Evolutionary conservation across 2,329 filamentous ascomycete genomes (phyloP).

Genomic region (Xylariaceae sp.): DNA sequence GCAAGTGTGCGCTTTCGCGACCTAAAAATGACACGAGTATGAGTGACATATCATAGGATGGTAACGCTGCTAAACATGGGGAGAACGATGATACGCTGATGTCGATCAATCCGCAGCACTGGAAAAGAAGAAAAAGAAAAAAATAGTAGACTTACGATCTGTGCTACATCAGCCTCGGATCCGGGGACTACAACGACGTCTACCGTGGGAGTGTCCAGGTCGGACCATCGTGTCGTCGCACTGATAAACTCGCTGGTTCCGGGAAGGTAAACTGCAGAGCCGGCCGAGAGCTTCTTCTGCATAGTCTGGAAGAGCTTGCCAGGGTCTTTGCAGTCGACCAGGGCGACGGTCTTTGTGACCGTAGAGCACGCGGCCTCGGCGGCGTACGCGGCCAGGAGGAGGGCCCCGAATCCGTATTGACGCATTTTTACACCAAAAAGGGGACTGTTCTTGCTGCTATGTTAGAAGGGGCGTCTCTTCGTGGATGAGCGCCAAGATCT

Average conservation of each 20-base stretch:
- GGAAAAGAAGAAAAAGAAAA: no score
- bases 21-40: background rate
- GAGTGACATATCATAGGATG: background rate
- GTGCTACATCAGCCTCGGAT: slow-evolving; percentile 9
- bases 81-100: no score
- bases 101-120: no score
- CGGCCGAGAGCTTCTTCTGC: background rate
- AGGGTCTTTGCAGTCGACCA: background rate
- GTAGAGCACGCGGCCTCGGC: background rate
- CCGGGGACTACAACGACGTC: slow-evolving; percentile 5
- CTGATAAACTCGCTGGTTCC: background rate
- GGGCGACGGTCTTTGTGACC: background rate
- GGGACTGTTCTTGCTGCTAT: no score
- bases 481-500: no score
- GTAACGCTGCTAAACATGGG: no score
- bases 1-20: slow-evolving; percentile 3
- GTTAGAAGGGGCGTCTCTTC: no score
- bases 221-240: slow-evolving; percentile 8
- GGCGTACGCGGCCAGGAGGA: no score
- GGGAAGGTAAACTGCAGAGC: background rate
- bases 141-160: slow-evolving; percentile 1
- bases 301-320: background rate
- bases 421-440: no score
- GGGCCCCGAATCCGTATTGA: no score
- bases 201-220: background rate